These are phyloP conservation scores for Cruciata laevipes DNA, from an alignment of 257 asterid species.

Conservation along the genomic window DNA sequence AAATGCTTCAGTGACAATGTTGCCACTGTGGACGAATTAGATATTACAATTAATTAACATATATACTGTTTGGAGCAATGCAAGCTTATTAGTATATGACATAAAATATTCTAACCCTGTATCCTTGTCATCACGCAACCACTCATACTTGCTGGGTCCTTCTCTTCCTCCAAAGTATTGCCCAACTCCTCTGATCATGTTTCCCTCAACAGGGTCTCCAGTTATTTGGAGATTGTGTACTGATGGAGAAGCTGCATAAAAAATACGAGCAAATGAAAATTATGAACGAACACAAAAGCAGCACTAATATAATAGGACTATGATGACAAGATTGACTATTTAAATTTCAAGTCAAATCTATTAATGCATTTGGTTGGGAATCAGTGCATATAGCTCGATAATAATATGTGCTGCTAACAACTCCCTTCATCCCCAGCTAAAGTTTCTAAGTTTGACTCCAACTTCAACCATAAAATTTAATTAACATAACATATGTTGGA, in stretches of 20 bases:
- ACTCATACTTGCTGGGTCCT: conserved; percentile 96
- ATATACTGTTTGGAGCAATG: neutral
- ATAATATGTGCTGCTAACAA: too few species aligned
- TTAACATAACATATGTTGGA: too few species aligned
- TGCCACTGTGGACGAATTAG: neutral
- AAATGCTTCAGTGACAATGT: neutral
- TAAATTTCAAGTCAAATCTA: neutral
- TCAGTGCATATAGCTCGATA: neutral
- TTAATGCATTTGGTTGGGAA: neutral
- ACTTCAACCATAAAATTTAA: too few species aligned
- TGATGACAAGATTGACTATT: neutral
- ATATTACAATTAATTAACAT: neutral
- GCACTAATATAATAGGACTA: neutral
- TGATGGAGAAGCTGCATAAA: conserved; percentile 80
- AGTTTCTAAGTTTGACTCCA: too few species aligned
- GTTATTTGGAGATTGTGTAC: conserved; percentile 60
- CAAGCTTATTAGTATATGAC: neutral
- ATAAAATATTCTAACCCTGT: conserved; percentile 47
- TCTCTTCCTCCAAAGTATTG: conserved; percentile 94
- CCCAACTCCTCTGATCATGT: conserved; percentile 63
- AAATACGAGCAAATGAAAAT: conserved; percentile 2
- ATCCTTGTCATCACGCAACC: conserved; percentile 77
- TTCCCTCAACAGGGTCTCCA: conserved; percentile 84
- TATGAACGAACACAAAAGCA: neutral
- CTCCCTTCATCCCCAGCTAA: too few species aligned